Conservation (phyloP, 2,329 filamentous ascomycete species). For the Coniella lustricola region DNA sequence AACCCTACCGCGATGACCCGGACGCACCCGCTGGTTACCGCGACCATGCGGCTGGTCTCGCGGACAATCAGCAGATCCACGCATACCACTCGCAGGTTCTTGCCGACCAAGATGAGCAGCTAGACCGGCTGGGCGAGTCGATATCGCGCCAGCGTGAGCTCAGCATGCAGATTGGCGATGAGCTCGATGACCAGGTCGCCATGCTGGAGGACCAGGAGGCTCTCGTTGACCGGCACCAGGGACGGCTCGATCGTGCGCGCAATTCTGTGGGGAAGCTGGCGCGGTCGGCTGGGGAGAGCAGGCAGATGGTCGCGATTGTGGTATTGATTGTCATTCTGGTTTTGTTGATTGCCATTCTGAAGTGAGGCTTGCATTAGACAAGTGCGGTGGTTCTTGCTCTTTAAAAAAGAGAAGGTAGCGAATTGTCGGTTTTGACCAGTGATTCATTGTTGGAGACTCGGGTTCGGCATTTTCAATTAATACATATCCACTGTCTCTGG, state of each 20-base stretch:
- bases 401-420: too few species aligned
- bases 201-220: constrained; percentile 86
- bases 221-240: constrained; percentile 73
- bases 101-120: constrained; percentile 83
- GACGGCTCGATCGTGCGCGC: constrained; percentile 67
- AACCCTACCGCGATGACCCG: constrained; percentile 66
- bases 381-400: too few species aligned
- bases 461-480: too few species aligned
- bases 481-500: too few species aligned
- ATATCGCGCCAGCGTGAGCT: constrained; percentile 88
- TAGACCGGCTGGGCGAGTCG: constrained; percentile 79
- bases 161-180: constrained; percentile 92
- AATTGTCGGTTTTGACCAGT: too few species aligned
- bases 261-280: constrained; percentile 65
- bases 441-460: too few species aligned
- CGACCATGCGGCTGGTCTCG: constrained; percentile 51
- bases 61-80: constrained; percentile 77
- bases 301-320: constrained; percentile 78
- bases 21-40: constrained; percentile 48
- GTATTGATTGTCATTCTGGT: constrained; percentile 76
- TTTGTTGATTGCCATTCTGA: constrained; percentile 74
- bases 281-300: constrained; percentile 71
- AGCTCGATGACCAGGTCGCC: constrained; percentile 83
- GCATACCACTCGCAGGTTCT: constrained; percentile 74
- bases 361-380: too few species aligned